phyloP scores from a whole-genome alignment of 257 asterid species.

The Solanum pinnatisectum region DNA sequence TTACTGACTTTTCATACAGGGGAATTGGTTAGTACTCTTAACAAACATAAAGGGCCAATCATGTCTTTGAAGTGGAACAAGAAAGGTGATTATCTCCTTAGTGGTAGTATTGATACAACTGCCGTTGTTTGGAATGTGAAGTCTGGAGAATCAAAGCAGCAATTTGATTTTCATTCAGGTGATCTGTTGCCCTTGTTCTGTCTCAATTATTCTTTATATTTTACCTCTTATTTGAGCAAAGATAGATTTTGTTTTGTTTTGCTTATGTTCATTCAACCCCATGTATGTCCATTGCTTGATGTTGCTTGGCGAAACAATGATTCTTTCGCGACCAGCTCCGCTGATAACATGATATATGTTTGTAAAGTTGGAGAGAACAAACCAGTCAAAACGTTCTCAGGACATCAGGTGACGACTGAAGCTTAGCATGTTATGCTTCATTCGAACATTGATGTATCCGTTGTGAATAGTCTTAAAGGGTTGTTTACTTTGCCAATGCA shows the following conservation, averaged over 20 bases:
- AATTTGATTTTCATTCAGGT: slow-evolving; percentile 79
- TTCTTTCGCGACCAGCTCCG: slow-evolving; percentile 85
- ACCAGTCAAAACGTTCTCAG: slow-evolving; percentile 65
- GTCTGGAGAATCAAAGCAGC: slow-evolving; percentile 81
- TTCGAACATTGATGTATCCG: neutral
- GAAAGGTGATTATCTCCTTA: slow-evolving; percentile 88
- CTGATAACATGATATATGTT: slow-evolving; percentile 79
- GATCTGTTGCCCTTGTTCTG: neutral
- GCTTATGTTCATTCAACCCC: neutral
- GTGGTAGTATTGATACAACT: slow-evolving; percentile 92
- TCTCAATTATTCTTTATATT: neutral
- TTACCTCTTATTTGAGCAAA: neutral
- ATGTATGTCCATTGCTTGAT: slow-evolving; percentile 78
- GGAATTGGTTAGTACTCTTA: slow-evolving; percentile 65
- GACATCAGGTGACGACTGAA: slow-evolving; percentile 60
- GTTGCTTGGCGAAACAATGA: slow-evolving; percentile 90
- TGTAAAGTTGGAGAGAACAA: slow-evolving; percentile 83
- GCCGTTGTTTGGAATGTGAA: slow-evolving; percentile 92
- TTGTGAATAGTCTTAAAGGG: neutral
- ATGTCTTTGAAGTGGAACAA: slow-evolving; percentile 96
- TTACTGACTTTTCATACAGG: slow-evolving; percentile 40
- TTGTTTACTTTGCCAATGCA: slow-evolving; percentile 2
- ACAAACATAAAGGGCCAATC: slow-evolving; percentile 88
- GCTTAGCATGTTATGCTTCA: neutral
- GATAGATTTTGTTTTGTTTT: neutral